These are phyloP conservation scores for Pichia kudriavzevii DNA, from an alignment of 1,139 yeast species.

Conservation along the genomic window DNA sequence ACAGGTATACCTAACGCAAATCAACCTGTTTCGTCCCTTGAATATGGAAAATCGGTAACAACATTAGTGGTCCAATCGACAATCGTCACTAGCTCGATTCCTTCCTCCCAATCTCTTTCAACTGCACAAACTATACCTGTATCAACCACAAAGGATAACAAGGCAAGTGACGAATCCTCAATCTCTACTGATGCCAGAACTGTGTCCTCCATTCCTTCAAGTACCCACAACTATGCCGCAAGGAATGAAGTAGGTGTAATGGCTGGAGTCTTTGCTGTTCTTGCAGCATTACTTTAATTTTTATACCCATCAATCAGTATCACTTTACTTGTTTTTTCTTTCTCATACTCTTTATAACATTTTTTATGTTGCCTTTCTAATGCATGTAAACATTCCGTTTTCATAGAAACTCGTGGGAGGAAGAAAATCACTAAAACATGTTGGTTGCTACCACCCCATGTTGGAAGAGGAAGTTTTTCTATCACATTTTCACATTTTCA, in stretches of 20 bases:
- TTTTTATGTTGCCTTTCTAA: no score
- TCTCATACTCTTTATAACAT: no score
- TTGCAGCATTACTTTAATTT: conserved; percentile 3
- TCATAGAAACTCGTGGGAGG: no score
- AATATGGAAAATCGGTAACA: conserved; percentile 11
- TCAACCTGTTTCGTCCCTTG: conserved; percentile 7
- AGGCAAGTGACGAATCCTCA: neutral
- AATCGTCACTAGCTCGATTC: conserved; percentile 7
- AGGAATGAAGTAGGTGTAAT: neutral
- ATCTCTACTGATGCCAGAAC: neutral
- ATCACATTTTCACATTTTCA: no score
- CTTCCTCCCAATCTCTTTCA: conserved; percentile 2
- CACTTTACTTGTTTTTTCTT: no score
- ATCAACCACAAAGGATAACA: neutral
- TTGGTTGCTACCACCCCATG: no score
- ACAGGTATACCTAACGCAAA: conserved; percentile 16
- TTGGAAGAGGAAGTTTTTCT: no score
- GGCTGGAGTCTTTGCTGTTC: conserved; percentile 1
- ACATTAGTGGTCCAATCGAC: conserved; percentile 2
- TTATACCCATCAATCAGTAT: no score
- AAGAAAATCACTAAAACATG: no score
- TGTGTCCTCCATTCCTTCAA: neutral
- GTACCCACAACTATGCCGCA: neutral
- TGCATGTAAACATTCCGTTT: no score
- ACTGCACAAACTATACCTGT: neutral